Percentiles rank a stretch among this genome's conserved stretches.
Conservation (phyloP, 2,329 filamentous ascomycete species). For the Coniella vitis region DNA sequence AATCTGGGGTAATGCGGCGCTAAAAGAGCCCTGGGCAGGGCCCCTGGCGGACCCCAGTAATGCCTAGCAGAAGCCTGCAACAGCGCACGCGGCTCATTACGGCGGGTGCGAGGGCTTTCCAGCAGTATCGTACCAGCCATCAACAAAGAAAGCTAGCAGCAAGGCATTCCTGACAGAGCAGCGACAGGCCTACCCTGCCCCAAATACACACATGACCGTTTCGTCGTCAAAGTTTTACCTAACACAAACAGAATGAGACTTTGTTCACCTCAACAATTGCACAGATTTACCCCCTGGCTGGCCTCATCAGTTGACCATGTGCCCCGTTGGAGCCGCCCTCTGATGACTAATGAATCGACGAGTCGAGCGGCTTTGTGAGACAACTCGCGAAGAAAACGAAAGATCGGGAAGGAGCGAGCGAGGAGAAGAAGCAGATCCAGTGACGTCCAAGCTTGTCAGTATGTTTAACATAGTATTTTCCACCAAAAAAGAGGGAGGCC, state of each 20-base stretch:
- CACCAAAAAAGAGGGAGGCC: too few species aligned
- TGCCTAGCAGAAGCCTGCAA: neutral
- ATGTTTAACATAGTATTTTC: too few species aligned
- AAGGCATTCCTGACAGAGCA: neutral
- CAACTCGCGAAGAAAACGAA: too few species aligned
- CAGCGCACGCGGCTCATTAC: neutral
- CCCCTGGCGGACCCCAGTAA: too few species aligned
- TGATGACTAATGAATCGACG: too few species aligned
- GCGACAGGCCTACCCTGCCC: slow-evolving; percentile 6
- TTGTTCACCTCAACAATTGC: neutral
- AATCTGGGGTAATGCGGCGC: slow-evolving; percentile 6
- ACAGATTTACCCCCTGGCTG: neutral
- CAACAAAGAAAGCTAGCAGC: too few species aligned
- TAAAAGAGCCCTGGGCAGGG: neutral
- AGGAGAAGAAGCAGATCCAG: too few species aligned
- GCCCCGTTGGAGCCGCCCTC: neutral
- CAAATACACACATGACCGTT: slow-evolving; percentile 8
- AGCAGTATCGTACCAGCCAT: too few species aligned
- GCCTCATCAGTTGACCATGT: neutral
- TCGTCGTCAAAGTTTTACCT: slow-evolving; percentile 15
- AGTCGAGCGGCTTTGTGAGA: too few species aligned
- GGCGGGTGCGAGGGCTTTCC: too few species aligned
- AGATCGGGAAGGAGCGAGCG: too few species aligned
- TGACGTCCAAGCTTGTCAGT: too few species aligned
- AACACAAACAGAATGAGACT: slow-evolving; percentile 8